Evolutionary conservation across 495 filamentous ascomycete genomes (phyloP), one percentile per base, ranked within the genome.

Genomic region (Penicillium waksmanii): DNA sequence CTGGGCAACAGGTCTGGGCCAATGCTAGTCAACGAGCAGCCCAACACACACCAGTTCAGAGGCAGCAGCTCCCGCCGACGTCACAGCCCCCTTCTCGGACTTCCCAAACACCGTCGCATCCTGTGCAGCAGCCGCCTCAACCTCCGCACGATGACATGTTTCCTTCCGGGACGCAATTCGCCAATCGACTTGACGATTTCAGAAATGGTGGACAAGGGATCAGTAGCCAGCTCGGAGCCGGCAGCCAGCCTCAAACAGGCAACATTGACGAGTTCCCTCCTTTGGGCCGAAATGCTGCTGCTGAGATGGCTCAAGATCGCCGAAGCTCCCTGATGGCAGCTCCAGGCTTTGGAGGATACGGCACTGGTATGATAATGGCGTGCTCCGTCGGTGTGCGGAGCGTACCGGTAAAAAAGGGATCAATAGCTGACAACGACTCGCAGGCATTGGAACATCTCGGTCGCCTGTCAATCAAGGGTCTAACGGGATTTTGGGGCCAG

Each of bases 201-300:
- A 74, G 83, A 51, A 82, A 82, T 58, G 82, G 81, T 51, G 84
- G 78, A 27, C 88, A 91, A 61, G 85, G 82, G 13, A 84, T 86
- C 40, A 76, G 84, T 69, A 70, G 80, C 68, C 68, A 89, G 81
- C 66, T 83, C 72, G 66, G 80, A 62, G 58, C 73, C 5, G 73
- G 76, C 44, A 70, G 69, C 38, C 90, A 94, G 58, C 83, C 85
- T 19, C 89, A 89, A 59, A 82, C 85, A 13, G 84, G 78, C 56
- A 87, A 82, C 61, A 86, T 88, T 19, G 92, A 97, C 21, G 92
- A 96, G 10, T 96, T 96, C 54, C 93, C 93, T 44, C 89, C 93
- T 11, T 75, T 95, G 53, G 88, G 90, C 51, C 85, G 90, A 56
- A 87, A 85, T 56, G 80, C 81, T 27, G 84, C 87, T 55, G 86